Percentiles rank a stretch among this genome's conserved stretches.
Conservation (phyloP, 2,329 filamentous ascomycete genomes). For the Teratosphaeria viscida region DNA sequence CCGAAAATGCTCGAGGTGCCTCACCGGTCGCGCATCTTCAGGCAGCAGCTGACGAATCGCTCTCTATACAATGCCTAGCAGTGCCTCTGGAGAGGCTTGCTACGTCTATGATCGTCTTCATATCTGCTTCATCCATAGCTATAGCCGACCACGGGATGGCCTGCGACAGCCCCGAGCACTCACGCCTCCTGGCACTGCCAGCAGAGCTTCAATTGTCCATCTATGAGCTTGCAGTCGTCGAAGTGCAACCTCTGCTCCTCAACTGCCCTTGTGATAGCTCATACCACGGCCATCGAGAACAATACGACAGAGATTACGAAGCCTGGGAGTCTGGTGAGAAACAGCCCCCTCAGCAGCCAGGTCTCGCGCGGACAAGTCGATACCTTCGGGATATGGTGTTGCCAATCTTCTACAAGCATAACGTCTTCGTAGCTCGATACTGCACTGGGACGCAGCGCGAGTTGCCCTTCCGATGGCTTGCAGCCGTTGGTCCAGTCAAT, state of each 20-base stretch:
- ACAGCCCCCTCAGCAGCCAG: constrained; percentile 11
- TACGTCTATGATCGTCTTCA: too few relatives aligned
- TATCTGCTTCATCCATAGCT: too few relatives aligned
- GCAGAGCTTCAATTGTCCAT: constrained; percentile 8
- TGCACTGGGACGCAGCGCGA: constrained; percentile 11
- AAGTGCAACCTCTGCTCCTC: constrained; percentile 8
- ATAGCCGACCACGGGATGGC: too few relatives aligned
- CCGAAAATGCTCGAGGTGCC: too few relatives aligned
- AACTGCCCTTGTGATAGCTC: constrained; percentile 16
- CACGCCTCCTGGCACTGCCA: constrained; percentile 6
- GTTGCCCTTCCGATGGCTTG: constrained; percentile 8
- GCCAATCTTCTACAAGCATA: constrained; percentile 15
- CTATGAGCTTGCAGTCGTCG: constrained; percentile 14
- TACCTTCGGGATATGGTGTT: constrained; percentile 12
- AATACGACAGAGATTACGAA: constrained; percentile 6
- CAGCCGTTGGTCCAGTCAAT: constrained; percentile 9
- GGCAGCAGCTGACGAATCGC: too few relatives aligned
- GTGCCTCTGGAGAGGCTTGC: too few relatives aligned
- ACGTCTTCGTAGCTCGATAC: constrained; percentile 13
- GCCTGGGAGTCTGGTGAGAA: constrained; percentile 10
- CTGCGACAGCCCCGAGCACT: not conserved
- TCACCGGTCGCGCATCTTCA: too few relatives aligned
- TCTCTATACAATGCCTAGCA: too few relatives aligned
- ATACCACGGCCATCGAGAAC: constrained; percentile 7
- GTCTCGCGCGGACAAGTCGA: constrained; percentile 10